phyloP scores from a whole-genome alignment of 352 stramenopile species.

The Phytophthora hibernalis region DNA sequence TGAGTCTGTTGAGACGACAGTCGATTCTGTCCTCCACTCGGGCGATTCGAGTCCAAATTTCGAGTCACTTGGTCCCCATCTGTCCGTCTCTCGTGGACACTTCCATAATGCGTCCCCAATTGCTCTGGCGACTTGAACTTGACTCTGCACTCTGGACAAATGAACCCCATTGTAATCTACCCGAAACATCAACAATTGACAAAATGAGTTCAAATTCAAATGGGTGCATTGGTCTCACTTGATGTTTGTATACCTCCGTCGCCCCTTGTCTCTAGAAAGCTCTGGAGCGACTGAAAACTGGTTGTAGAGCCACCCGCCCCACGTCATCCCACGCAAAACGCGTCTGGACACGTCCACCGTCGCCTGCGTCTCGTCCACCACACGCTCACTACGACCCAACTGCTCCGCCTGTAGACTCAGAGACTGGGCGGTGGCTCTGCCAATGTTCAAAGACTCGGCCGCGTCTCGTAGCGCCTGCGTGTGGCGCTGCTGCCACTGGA shows the following conservation, averaged over 20 bases:
- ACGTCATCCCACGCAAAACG: constrained; percentile 74
- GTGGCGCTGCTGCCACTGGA: constrained; percentile 48
- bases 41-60: background rate
- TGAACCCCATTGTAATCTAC: constrained; percentile 87
- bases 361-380: constrained; percentile 69
- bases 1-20: constrained; percentile 15
- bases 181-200: constrained; percentile 4
- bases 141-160: constrained; percentile 84
- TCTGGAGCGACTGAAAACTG: constrained; percentile 55
- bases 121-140: constrained; percentile 63
- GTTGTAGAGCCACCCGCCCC: constrained; percentile 85
- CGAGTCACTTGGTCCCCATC: background rate
- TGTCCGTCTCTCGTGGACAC: constrained; percentile 41
- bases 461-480: constrained; percentile 57
- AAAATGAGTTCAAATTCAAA: background rate
- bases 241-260: constrained; percentile 17
- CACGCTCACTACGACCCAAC: constrained; percentile 58
- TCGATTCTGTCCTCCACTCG: background rate
- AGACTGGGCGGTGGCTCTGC: constrained; percentile 59
- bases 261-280: constrained; percentile 1
- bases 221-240: background rate
- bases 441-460: constrained; percentile 62
- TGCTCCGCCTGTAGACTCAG: constrained; percentile 77
- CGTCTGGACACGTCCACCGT: constrained; percentile 65
- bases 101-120: constrained; percentile 66